These are phyloP conservation scores for Metschnikowia bowlesiae DNA, from an alignment of 805 yeast species.

Conservation along the genomic window DNA sequence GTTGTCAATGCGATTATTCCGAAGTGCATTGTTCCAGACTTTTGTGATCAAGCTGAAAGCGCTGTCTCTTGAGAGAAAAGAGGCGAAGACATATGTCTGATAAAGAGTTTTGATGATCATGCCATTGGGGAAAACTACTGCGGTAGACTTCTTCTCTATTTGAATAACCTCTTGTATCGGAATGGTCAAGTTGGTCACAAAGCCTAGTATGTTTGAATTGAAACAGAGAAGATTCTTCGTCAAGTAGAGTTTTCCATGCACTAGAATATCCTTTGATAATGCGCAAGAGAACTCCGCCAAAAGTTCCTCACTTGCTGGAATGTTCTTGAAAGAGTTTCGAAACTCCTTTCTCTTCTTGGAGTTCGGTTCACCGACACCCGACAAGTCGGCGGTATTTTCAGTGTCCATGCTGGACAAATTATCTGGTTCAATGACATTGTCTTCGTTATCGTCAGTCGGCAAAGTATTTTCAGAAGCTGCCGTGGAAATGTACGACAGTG, in stretches of 20 bases:
- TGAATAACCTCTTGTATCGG: conserved; percentile 60
- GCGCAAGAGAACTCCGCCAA: conserved; percentile 66
- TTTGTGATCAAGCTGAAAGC: conserved; percentile 48
- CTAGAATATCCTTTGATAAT: conserved; percentile 55
- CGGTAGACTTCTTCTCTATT: conserved; percentile 62
- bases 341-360: conserved; percentile 54
- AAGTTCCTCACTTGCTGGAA: conserved; percentile 49
- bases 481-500: conserved; percentile 13
- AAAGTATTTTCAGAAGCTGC: conserved; percentile 11
- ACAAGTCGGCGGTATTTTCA: conserved; percentile 8
- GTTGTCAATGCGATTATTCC: conserved; percentile 13
- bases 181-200: conserved; percentile 55
- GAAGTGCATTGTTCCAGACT: conserved; percentile 52
- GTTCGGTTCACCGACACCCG: conserved; percentile 6
- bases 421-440: conserved; percentile 11
- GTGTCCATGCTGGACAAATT: conserved; percentile 13
- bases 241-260: conserved; percentile 63
- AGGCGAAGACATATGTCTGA: conserved; percentile 59
- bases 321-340: conserved; percentile 52
- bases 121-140: conserved; percentile 67
- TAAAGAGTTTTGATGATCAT: conserved; percentile 60
- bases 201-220: conserved; percentile 63
- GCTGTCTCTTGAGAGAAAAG: conserved; percentile 57
- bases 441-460: conserved; percentile 15
- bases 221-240: conserved; percentile 55